A percentile compares a stretch with the other conserved stretches of the same genome.
These are phyloP conservation scores for Scenedesmus sp. DNA, from an alignment of 163 green algal genomes.

Conservation along the genomic window DNA sequence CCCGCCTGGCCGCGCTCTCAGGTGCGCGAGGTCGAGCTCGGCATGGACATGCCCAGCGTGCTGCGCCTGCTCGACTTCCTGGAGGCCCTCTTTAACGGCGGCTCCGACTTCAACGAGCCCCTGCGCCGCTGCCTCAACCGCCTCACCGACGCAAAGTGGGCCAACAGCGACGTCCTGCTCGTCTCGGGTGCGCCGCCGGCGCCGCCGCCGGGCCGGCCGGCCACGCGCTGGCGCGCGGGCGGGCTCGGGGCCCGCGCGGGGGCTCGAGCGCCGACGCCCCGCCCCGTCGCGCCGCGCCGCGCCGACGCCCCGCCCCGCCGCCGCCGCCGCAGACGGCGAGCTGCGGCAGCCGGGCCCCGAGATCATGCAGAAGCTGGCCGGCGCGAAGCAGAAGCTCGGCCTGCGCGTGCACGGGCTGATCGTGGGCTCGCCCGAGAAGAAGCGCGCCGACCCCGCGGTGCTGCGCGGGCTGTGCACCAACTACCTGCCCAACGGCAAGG, in stretches of 20 bases:
- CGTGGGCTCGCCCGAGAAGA: slow-evolving; percentile 79
- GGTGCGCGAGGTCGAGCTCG: slow-evolving; percentile 90
- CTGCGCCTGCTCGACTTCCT: slow-evolving; percentile 86
- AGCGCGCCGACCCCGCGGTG: slow-evolving; percentile 84
- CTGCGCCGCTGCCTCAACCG: slow-evolving; percentile 81
- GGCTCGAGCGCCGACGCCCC: no score
- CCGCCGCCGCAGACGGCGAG: slow-evolving; percentile 75
- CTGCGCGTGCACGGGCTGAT: slow-evolving; percentile 93
- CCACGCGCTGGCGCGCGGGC: background rate
- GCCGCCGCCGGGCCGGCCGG: background rate
- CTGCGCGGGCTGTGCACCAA: slow-evolving; percentile 80
- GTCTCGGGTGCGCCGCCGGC: slow-evolving; percentile 83
- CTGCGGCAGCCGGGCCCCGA: slow-evolving; percentile 80
- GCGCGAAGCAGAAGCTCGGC: slow-evolving; percentile 72
- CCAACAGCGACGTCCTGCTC: slow-evolving; percentile 89
- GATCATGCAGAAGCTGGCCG: slow-evolving; percentile 86
- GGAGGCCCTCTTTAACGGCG: slow-evolving; percentile 78
- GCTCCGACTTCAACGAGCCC: slow-evolving; percentile 90
- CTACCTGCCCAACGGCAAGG: slow-evolving; percentile 79
- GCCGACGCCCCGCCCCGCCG: background rate
- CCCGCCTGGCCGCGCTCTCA: slow-evolving; percentile 46
- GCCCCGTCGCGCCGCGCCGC: no score
- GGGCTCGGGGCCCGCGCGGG: no score
- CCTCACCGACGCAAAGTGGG: slow-evolving; percentile 80
- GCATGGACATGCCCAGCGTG: slow-evolving; percentile 62